Conservation (phyloP, 352 stramenopile species). For the Phytopythium cucurbitacearum region DNA sequence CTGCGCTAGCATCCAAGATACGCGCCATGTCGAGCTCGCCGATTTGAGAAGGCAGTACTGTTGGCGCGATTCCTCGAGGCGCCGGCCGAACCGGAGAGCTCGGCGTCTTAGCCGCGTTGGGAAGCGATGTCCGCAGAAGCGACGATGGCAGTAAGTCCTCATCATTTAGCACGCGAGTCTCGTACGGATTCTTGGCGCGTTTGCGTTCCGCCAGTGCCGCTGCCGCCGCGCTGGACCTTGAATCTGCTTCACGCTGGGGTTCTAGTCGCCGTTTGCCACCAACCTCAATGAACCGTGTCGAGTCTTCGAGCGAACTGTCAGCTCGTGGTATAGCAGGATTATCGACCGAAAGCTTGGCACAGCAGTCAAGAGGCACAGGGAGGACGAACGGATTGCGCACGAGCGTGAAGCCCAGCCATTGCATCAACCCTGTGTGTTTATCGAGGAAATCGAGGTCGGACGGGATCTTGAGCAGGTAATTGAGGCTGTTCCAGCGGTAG, state of each 20-base stretch:
- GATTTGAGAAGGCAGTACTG: constrained; percentile 58
- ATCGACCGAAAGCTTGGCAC: constrained; percentile 14
- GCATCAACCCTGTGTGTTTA: constrained; percentile 61
- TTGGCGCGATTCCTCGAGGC: neutral
- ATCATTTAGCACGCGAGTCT: constrained; percentile 84
- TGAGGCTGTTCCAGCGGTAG: constrained; percentile 89
- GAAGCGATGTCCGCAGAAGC: constrained; percentile 1
- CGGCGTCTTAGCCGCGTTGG: neutral
- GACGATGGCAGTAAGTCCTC: constrained; percentile 60
- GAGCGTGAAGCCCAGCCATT: constrained; percentile 86
- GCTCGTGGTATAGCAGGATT: neutral
- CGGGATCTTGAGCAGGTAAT: constrained; percentile 90
- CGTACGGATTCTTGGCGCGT: constrained; percentile 70
- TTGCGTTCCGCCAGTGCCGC: constrained; percentile 44
- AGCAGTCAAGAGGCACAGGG: constrained; percentile 70
- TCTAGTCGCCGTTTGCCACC: constrained; percentile 40
- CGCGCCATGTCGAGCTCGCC: constrained; percentile 83
- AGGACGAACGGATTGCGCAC: constrained; percentile 88
- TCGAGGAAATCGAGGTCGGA: constrained; percentile 89
- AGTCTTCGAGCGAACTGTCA: constrained; percentile 10
- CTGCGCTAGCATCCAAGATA: constrained; percentile 57
- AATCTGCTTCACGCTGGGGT: neutral
- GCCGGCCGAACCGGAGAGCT: constrained; percentile 1
- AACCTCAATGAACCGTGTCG: constrained; percentile 47
- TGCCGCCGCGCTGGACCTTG: constrained; percentile 15